phyloP scores from a whole-genome alignment of 345 rosid species.

The Aquilaria sinensis region DNA sequence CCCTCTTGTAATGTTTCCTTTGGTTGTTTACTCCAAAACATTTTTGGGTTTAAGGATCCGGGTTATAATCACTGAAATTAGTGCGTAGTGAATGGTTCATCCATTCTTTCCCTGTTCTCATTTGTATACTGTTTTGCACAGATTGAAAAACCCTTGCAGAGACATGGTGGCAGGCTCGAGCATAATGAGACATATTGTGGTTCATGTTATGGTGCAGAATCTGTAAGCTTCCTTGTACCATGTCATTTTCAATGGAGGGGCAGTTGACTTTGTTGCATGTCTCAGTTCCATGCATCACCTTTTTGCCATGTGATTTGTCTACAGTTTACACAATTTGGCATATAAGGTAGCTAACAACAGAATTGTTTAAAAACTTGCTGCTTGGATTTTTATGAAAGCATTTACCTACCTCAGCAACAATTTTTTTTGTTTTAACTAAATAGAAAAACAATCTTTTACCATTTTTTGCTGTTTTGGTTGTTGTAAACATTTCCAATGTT shows the following conservation, averaged over 20 bases:
- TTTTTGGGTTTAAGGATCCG: conserved; percentile 1
- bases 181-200: conserved; percentile 96
- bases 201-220: conserved; percentile 90
- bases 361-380: too few species aligned
- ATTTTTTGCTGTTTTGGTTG: too few species aligned
- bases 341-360: too few species aligned
- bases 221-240: conserved; percentile 32
- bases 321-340: too few species aligned
- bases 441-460: too few species aligned
- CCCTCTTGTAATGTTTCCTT: too few species aligned
- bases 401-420: too few species aligned
- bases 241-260: not conserved
- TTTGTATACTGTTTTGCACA: conserved; percentile 27
- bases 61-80: not conserved
- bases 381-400: too few species aligned
- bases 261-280: conserved; percentile 2
- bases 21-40: not conserved
- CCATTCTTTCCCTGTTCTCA: conserved; percentile 7
- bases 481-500: too few species aligned
- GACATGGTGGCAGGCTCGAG: conserved; percentile 95
- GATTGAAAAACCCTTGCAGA: conserved; percentile 92
- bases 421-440: too few species aligned
- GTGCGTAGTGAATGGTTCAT: not conserved
- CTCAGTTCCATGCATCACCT: not conserved
- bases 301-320: too few species aligned